Evolutionary conservation across 2,329 filamentous ascomycete genomes (phyloP).

Genomic region (Teratosphaeria viscida): DNA sequence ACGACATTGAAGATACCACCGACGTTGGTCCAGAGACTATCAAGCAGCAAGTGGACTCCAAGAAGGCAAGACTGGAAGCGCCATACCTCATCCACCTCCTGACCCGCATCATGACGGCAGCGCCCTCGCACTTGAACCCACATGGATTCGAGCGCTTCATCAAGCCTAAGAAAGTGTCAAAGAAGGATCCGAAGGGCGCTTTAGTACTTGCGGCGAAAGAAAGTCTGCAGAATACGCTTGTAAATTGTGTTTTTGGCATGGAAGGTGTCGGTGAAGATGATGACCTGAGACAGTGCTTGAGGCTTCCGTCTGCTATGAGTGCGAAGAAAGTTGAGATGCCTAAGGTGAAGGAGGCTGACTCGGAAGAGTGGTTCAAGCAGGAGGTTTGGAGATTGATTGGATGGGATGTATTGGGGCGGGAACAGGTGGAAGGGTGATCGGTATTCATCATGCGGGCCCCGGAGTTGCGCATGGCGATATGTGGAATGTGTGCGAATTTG

Average conservation of each 20-base stretch:
- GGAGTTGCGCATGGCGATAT: too few species aligned
- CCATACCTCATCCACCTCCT: constrained; percentile 34
- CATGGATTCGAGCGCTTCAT: constrained; percentile 8
- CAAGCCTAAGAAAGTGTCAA: constrained; percentile 17
- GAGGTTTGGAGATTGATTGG: constrained; percentile 49
- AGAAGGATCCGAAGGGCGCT: constrained; percentile 21
- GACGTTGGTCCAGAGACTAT: constrained; percentile 2
- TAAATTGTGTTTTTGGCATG: constrained; percentile 34
- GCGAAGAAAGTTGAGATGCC: constrained; percentile 16
- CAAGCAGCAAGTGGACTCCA: constrained; percentile 2
- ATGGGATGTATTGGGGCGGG: constrained; percentile 40
- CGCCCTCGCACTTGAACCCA: constrained; percentile 25
- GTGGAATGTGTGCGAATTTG: neutral
- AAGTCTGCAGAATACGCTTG: constrained; percentile 34
- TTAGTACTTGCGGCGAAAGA: constrained; percentile 30
- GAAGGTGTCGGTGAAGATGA: constrained; percentile 23
- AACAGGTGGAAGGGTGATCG: constrained; percentile 1
- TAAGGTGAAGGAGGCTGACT: constrained; percentile 29
- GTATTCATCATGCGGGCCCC: neutral
- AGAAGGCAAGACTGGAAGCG: constrained; percentile 25
- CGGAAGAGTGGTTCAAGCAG: constrained; percentile 43
- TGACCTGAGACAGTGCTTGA: constrained; percentile 32
- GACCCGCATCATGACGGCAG: constrained; percentile 29
- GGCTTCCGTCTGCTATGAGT: constrained; percentile 26
- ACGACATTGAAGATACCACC: constrained; percentile 15